Evolutionary conservation across 1,284 basidiomycete species (phyloP).

Genomic region (Tilletia caries): DNA sequence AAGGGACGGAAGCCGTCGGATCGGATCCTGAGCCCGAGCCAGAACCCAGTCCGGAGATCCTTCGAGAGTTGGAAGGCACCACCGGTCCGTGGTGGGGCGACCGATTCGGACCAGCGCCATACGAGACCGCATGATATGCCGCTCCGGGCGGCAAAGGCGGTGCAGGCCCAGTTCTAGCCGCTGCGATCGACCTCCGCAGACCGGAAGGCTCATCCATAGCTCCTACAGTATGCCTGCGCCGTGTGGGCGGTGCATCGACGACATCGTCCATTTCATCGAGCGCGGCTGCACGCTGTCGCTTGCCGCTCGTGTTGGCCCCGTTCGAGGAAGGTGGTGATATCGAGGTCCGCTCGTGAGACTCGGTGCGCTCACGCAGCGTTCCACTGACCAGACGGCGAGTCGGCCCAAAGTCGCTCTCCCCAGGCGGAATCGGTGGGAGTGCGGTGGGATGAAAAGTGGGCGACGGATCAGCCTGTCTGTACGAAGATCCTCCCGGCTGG

Average conservation of each 20-base stretch:
- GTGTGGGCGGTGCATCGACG: not conserved
- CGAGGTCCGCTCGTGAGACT: not conserved
- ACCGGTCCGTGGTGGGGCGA: not conserved
- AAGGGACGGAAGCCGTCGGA: slow-evolving; percentile 1
- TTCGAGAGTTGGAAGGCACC: not conserved
- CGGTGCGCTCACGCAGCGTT: too few species aligned
- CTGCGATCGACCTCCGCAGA: not conserved
- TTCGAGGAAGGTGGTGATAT: slow-evolving; percentile 1
- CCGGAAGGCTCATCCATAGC: slow-evolving; percentile 10
- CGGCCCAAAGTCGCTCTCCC: not conserved
- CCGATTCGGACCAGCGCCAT: not conserved
- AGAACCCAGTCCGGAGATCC: slow-evolving; percentile 1
- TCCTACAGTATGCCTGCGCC: slow-evolving; percentile 7
- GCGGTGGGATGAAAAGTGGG: not conserved
- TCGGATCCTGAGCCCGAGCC: slow-evolving; percentile 11
- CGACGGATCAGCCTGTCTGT: not conserved
- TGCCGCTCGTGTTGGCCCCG: not conserved
- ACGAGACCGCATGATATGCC: not conserved
- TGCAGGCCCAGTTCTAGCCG: not conserved
- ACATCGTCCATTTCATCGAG: not conserved
- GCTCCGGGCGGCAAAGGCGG: not conserved
- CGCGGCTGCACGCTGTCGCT: not conserved
- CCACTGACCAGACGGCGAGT: too few species aligned
- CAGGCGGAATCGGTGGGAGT: slow-evolving; percentile 4
- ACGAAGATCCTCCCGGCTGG: not conserved